Evolutionary conservation across 2,329 filamentous ascomycete genomes (phyloP).

Genomic region (Epichloe hybrida): DNA sequence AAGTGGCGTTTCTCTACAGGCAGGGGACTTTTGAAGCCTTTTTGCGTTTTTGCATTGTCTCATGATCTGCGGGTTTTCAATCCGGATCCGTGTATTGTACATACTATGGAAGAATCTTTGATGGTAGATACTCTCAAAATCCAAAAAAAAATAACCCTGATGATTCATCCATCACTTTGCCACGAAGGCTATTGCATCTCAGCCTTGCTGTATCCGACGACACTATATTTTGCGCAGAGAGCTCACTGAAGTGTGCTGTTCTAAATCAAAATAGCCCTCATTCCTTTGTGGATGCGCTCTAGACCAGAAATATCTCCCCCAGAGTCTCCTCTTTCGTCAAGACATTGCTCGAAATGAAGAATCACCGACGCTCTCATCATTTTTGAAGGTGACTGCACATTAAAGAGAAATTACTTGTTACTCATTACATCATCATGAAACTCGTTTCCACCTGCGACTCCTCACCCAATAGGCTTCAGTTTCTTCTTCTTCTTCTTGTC

Average conservation of each 20-base stretch:
- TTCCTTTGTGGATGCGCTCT: too few relatives aligned
- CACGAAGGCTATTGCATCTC: too few relatives aligned
- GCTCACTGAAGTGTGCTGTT: too few relatives aligned
- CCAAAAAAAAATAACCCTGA: slow-evolving; percentile 19
- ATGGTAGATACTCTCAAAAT: slow-evolving; percentile 8
- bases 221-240: too few relatives aligned
- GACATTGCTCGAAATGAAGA: too few relatives aligned
- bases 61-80: background rate
- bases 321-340: too few relatives aligned
- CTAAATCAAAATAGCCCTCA: too few relatives aligned
- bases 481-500: slow-evolving; percentile 59
- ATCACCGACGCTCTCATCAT: too few relatives aligned
- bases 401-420: background rate
- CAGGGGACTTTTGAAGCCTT: background rate
- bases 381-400: background rate
- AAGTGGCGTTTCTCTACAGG: slow-evolving; percentile 9
- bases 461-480: slow-evolving; percentile 46
- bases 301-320: too few relatives aligned
- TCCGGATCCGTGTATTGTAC: slow-evolving; percentile 16
- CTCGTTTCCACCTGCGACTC: background rate
- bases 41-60: background rate
- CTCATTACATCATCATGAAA: slow-evolving; percentile 1
- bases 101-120: slow-evolving; percentile 14
- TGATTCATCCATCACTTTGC: too few relatives aligned
- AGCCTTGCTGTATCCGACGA: too few relatives aligned